Base-by-base conservation (phyloP, 495 filamentous ascomycete genomes). In the Trichoderma orchidacearum region DNA sequence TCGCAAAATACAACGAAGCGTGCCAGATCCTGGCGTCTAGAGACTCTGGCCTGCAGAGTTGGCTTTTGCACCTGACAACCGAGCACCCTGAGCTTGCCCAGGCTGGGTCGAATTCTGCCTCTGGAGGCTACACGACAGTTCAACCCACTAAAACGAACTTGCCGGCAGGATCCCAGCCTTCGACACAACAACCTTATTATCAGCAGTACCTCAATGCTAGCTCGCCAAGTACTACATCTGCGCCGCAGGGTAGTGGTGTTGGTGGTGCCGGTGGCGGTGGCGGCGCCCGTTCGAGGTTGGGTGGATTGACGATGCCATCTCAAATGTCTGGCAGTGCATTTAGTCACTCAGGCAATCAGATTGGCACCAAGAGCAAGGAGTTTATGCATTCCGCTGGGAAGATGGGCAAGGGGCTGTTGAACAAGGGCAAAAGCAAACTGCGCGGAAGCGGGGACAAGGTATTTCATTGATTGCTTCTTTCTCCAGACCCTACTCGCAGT, bases 371-470 rank as follows among this genome's bases (percentile, higher is more conserved):
- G 71, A 84, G 90, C 61, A 96, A 95, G 66, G 89, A 93, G 55
- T 68, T 95, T 3, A 72, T 96, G 57, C 86, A 92, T 60, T 82
- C 82, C 3, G 90, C 90, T 34, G 86, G 87, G 28, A 86, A 85
- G 62, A 85, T 87, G 23, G 88, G 90, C 12, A 94, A 93, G 71
- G 90, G 89, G 30, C 66, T 95, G 53, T 84, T 96, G 67, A 86
- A 83, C 57, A 93, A 92, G 65, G 89, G 90, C 34, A 86, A 84
- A 68, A 93, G 78, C 69, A 90, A 86, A 67, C 80, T 93, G 64
- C 80, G 81, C 56, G 76, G 64, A 38, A 75, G 75, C 35, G 84
- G 84, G 61, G 86, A 91, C 64, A 93, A 92, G 86, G 88, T 89
- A 83, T 86, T 88, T 80, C 74, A 68, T 58, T 71, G 65, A 63